Percentiles rank a stretch among this genome's conserved stretches.
These are phyloP conservation scores for Corylus americana DNA, from an alignment of 306 rosid genomes.

Conservation along the genomic window DNA sequence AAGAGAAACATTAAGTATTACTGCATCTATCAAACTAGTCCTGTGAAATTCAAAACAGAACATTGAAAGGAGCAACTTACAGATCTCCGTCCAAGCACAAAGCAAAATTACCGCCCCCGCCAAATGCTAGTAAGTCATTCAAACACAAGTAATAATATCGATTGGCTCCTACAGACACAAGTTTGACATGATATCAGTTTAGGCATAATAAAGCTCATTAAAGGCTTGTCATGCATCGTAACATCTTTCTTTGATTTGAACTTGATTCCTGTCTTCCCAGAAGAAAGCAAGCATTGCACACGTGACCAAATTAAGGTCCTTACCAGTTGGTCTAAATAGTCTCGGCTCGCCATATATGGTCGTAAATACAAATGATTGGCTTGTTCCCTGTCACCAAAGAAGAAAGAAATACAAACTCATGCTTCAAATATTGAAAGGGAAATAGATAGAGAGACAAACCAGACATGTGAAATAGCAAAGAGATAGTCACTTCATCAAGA, in stretches of 20 bases:
- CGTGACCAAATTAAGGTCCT: constrained; percentile 29
- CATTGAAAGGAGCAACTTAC: constrained; percentile 51
- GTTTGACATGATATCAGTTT: background rate
- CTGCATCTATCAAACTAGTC: constrained; percentile 7
- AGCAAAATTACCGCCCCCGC: constrained; percentile 94
- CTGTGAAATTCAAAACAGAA: background rate
- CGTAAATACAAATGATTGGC: constrained; percentile 85
- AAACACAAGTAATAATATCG: constrained; percentile 75
- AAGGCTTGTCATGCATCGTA: background rate
- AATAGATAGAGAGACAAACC: constrained; percentile 1
- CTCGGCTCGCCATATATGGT: constrained; percentile 91
- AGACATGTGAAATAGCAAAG: background rate
- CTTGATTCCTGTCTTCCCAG: constrained; percentile 16
- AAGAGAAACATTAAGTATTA: constrained; percentile 17
- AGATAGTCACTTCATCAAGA: constrained; percentile 16
- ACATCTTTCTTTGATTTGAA: background rate
- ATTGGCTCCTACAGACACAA: constrained; percentile 64
- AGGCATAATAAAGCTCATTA: background rate
- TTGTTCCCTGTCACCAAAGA: constrained; percentile 67
- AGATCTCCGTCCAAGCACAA: constrained; percentile 83
- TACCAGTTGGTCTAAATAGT: constrained; percentile 97
- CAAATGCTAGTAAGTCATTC: constrained; percentile 78
- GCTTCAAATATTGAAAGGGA: constrained; percentile 16
- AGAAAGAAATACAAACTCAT: constrained; percentile 28
- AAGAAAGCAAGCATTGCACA: constrained; percentile 14